Base-by-base conservation (phyloP, 2,329 filamentous ascomycete species). In the Aspergillus sp. region DNA sequence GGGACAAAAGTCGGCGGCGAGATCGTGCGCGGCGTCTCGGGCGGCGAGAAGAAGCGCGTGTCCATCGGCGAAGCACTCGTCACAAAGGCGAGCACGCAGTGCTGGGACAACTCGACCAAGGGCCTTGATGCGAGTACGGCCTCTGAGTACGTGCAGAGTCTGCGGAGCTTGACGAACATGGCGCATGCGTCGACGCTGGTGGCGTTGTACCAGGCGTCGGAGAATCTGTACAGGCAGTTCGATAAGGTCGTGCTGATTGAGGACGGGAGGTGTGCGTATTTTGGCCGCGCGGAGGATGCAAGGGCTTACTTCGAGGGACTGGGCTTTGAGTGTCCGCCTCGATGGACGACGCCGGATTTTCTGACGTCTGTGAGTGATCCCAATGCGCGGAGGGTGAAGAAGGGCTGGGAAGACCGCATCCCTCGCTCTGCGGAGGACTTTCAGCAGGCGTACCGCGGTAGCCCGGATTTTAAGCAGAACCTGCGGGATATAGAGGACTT, bases 1-100 rank as follows among this genome's bases (percentile, higher is more conserved):
- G 82, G 87, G 58, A 92, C 89, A 6, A 89, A 87, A 64, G 87
- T 93, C 12, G 90, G 90, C 7, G 86, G 91, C 58, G 88, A 91
- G 63, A 85, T 89, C 43, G 81, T 92, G 11, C 85, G 88, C 1
- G 90, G 90, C 48, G 83, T 90, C 0, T 87, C 83, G 7, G 88
- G 88, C 24, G 88, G 88, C 38, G 88, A 90, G 70, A 80, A 87
- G 55, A 93, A 95, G 76, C 86, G 91, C 70, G 90, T 96, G 5
- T 89, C 86, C 44, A 91, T 95, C 60, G 89, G 89, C 1, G 90
- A 95, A 73, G 90, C 90, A 63, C 82, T 88, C 58, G 78, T 92
- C 11, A 87, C 87, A 15, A 76, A 76, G n/a, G 83, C 85, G 2
- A 85, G 81, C 42, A 78, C 84, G 2, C 87, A 90, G 69, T 88